Evolutionary conservation across 2,329 filamentous ascomycete genomes (phyloP).

Genomic region (Aspergillus sp.): DNA sequence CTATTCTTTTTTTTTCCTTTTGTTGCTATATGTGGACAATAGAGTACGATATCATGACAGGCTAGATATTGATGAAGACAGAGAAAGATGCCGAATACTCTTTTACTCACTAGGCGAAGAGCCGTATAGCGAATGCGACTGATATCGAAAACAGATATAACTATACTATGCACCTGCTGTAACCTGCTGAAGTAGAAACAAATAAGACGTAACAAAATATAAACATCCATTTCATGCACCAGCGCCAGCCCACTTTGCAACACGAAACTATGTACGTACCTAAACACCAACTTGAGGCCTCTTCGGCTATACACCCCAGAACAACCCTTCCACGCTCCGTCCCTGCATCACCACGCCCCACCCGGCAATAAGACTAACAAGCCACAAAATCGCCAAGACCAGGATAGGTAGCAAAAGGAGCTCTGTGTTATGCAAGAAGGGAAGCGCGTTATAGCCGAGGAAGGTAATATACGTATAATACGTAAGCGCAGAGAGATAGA

Average conservation of each 20-base stretch:
- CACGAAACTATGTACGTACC: conserved; percentile 1
- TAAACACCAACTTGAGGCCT: neutral
- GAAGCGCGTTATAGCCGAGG: conserved; percentile 67
- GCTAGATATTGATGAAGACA: neutral
- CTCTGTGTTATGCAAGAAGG: conserved; percentile 67
- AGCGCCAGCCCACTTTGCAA: conserved; percentile 19
- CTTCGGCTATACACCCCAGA: conserved; percentile 41
- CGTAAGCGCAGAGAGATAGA: conserved; percentile 64
- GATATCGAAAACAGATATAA: neutral
- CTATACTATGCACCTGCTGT: neutral
- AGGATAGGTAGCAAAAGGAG: conserved; percentile 62
- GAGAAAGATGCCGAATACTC: neutral
- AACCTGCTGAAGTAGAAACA: neutral
- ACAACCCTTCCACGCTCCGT: conserved; percentile 42
- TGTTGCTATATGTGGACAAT: neutral
- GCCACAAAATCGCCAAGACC: conserved; percentile 61
- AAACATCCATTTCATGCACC: conserved; percentile 21
- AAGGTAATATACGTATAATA: conserved; percentile 71
- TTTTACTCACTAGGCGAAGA: neutral
- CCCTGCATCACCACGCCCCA: conserved; percentile 49
- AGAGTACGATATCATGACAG: neutral
- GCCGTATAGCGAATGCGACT: neutral
- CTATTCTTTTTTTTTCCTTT: too few species aligned
- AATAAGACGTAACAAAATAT: neutral
- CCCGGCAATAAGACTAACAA: conserved; percentile 49